Conservation (phyloP, 2,329 filamentous ascomycete genomes). For the Scedosporium apiospermum region DNA sequence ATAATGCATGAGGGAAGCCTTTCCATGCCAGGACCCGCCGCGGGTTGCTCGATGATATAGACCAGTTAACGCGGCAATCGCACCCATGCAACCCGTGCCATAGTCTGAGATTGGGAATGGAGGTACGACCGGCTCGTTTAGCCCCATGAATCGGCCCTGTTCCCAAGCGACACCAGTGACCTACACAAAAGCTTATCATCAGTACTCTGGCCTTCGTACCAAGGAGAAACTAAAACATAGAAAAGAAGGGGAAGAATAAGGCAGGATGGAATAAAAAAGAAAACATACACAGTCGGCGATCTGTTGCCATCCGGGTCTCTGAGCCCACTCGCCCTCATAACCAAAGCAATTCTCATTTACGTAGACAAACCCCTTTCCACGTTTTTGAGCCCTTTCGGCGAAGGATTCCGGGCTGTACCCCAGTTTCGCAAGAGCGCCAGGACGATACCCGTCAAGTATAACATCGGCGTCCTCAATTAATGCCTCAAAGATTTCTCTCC, state of each 20-base stretch:
- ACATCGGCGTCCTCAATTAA: slow-evolving; percentile 56
- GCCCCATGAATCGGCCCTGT: slow-evolving; percentile 51
- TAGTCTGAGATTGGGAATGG: slow-evolving; percentile 44
- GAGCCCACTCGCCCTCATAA: slow-evolving; percentile 35
- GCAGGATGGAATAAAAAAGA: not conserved
- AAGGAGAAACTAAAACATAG: no score
- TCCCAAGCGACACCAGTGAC: slow-evolving; percentile 46
- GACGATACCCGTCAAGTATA: slow-evolving; percentile 58
- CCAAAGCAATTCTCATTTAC: slow-evolving; percentile 67
- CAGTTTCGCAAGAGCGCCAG: slow-evolving; percentile 42
- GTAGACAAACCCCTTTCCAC: slow-evolving; percentile 56
- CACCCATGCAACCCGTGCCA: slow-evolving; percentile 14
- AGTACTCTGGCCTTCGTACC: no score
- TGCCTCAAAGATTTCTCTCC: slow-evolving; percentile 44
- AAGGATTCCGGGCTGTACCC: slow-evolving; percentile 4
- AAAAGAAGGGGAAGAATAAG: not conserved
- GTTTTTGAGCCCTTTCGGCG: slow-evolving; percentile 32
- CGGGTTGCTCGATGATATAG: slow-evolving; percentile 11
- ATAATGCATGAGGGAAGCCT: slow-evolving; percentile 17
- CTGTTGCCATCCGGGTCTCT: slow-evolving; percentile 61
- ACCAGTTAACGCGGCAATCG: slow-evolving; percentile 12
- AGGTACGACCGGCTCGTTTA: slow-evolving; percentile 55
- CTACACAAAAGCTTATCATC: not conserved
- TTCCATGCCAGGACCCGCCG: slow-evolving; percentile 14
- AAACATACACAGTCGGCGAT: slow-evolving; percentile 47